Evolutionary conservation across 108 stramenopile species (phyloP).

Genomic region (Conticribra guillardii): DNA sequence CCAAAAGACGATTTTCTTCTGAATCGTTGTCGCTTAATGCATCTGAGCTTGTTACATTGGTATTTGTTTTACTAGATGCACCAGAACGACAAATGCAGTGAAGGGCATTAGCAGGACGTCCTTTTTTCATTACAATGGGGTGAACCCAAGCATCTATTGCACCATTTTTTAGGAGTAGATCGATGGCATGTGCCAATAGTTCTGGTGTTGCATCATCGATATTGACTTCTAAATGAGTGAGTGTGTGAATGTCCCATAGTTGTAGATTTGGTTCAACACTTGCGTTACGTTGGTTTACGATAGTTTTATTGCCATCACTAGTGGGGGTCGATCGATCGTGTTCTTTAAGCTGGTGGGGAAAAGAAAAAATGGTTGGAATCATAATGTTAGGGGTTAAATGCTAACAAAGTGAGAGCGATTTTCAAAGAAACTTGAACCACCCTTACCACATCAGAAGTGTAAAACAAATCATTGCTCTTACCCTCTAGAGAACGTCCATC

Average conservation of each 20-base stretch:
- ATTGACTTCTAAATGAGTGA: constrained; percentile 85
- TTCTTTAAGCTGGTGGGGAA: too few species aligned
- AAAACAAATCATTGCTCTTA: constrained; percentile 8
- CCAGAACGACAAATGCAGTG: constrained; percentile 72
- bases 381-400: too few species aligned
- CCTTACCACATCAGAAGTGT: not conserved
- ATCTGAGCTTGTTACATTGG: not conserved
- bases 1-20: constrained; percentile 46
- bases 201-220: constrained; percentile 94
- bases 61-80: constrained; percentile 11
- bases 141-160: constrained; percentile 89
- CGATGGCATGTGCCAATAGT: constrained; percentile 70
- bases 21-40: constrained; percentile 1
- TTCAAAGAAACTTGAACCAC: not conserved
- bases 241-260: constrained; percentile 52
- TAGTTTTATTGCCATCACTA: not conserved
- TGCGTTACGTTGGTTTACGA: not conserved
- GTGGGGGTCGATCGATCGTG: too few species aligned
- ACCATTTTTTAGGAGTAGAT: constrained; percentile 66
- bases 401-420: too few species aligned
- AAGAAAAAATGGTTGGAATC: too few species aligned
- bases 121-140: constrained; percentile 96
- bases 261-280: not conserved
- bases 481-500: constrained; percentile 18
- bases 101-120: constrained; percentile 82